These are phyloP conservation scores for Sporothrix protearum DNA, from an alignment of 2,329 filamentous ascomycete species.

Conservation along the genomic window DNA sequence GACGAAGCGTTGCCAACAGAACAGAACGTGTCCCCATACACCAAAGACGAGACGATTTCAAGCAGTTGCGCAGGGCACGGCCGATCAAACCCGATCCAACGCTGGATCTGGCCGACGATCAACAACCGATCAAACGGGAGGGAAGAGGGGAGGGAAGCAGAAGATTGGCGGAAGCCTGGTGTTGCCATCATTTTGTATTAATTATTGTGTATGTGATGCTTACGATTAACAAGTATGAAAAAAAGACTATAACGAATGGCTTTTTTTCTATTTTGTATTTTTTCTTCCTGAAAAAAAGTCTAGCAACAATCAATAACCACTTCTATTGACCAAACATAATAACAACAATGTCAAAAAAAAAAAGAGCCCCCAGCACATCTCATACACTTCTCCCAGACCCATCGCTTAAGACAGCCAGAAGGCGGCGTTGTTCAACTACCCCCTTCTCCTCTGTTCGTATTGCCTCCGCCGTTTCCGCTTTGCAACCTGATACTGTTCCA, in stretches of 20 bases:
- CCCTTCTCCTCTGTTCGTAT: not conserved
- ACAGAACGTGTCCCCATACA: not conserved
- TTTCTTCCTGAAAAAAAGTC: too few species aligned
- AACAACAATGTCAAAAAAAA: too few species aligned
- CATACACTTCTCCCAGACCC: not conserved
- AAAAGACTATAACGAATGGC: not conserved
- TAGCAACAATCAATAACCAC: not conserved
- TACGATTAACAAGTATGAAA: too few species aligned
- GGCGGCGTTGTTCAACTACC: not conserved
- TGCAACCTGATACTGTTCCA: conserved; percentile 14
- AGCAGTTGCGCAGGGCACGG: conserved; percentile 9
- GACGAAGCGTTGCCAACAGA: not conserved
- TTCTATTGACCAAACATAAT: not conserved
- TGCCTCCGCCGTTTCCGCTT: not conserved
- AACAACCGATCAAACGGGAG: conserved; percentile 19
- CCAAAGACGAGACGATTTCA: conserved; percentile 15
- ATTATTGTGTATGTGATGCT: too few species aligned
- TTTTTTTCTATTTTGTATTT: too few species aligned
- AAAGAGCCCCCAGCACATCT: not conserved
- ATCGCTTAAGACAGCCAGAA: not conserved
- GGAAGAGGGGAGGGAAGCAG: not conserved
- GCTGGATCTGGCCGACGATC: conserved; percentile 16
- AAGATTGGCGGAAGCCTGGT: not conserved
- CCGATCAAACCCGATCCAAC: conserved; percentile 17
- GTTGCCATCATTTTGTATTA: not conserved